These are phyloP conservation scores for Camelina hispida DNA, from an alignment of 345 rosid species.

Conservation along the genomic window DNA sequence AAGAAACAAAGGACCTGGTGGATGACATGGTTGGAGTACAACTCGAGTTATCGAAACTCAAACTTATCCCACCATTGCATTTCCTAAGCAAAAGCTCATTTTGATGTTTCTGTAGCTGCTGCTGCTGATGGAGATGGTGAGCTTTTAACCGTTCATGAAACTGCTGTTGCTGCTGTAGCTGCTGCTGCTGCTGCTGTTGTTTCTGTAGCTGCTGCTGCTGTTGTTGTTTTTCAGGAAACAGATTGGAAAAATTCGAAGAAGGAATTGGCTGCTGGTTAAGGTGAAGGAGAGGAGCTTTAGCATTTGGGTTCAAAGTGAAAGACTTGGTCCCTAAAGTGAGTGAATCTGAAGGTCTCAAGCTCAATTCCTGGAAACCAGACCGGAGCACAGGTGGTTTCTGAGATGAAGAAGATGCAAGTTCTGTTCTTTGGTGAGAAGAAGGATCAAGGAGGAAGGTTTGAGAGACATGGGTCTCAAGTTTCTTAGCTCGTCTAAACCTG, in stretches of 20 bases:
- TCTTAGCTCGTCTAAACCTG: slow-evolving; percentile 82
- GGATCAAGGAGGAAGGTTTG: slow-evolving; percentile 60
- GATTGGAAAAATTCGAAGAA: slow-evolving; percentile 46
- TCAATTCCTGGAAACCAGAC: slow-evolving; percentile 57
- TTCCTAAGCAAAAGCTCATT: slow-evolving; percentile 77
- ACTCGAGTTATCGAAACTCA: slow-evolving; percentile 59
- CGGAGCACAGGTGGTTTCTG: slow-evolving; percentile 52
- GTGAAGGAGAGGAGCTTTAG: slow-evolving; percentile 57
- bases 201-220: slow-evolving; percentile 54
- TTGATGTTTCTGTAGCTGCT: slow-evolving; percentile 63
- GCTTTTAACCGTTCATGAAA: slow-evolving; percentile 59
- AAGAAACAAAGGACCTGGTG: slow-evolving; percentile 67
- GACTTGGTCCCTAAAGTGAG: slow-evolving; percentile 59
- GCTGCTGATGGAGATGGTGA: slow-evolving; percentile 57
- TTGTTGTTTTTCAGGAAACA: slow-evolving; percentile 56
- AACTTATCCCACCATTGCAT: slow-evolving; percentile 58
- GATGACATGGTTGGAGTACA: slow-evolving; percentile 68
- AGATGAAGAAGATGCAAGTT: slow-evolving; percentile 33
- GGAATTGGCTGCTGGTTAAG: slow-evolving; percentile 53
- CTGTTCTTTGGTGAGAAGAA: slow-evolving; percentile 41
- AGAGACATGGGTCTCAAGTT: slow-evolving; percentile 54
- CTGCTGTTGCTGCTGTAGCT: slow-evolving; percentile 53
- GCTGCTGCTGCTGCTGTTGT: slow-evolving; percentile 51
- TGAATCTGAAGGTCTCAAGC: slow-evolving; percentile 58
- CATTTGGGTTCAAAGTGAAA: slow-evolving; percentile 58